A percentile compares a stretch with the other conserved stretches of the same genome.
Conservation (phyloP, 352 stramenopile species). For the Phytophthora sojae region DNA sequence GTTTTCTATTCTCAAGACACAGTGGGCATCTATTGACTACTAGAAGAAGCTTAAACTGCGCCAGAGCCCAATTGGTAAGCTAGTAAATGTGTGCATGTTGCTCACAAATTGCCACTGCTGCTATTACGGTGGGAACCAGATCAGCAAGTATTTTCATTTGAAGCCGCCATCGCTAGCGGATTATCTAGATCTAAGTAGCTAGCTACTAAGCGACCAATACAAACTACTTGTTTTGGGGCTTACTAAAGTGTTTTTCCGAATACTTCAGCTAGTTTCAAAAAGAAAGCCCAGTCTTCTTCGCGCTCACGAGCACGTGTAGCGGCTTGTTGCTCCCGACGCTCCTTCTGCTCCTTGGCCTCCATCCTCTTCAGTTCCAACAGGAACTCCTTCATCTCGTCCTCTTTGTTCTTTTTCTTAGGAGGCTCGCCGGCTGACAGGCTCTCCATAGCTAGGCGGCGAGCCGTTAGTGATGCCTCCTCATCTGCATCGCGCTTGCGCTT, state of each 20-base stretch:
- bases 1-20: not conserved
- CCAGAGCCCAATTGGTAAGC: conserved; percentile 11
- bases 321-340: not conserved
- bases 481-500: too few species aligned
- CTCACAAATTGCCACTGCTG: conserved; percentile 20
- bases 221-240: conserved; percentile 10
- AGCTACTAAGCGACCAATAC: not conserved
- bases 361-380: conserved; percentile 14
- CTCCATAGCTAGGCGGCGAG: not conserved
- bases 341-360: conserved; percentile 15
- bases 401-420: too few species aligned
- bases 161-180: conserved; percentile 14
- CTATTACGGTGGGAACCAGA: conserved; percentile 12
- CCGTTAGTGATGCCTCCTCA: conserved; percentile 2
- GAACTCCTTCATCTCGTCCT: conserved; percentile 11
- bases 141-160: conserved; percentile 22
- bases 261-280: conserved; percentile 1
- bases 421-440: too few species aligned
- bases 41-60: conserved; percentile 19
- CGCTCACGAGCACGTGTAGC: conserved; percentile 18
- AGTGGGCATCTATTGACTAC: conserved; percentile 12
- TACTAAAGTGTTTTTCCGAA: conserved; percentile 22
- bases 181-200: conserved; percentile 18
- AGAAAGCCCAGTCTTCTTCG: conserved; percentile 8
- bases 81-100: conserved; percentile 17